Conservation (phyloP, 2,329 filamentous ascomycete species). For the Ramularia collo-cygni region DNA sequence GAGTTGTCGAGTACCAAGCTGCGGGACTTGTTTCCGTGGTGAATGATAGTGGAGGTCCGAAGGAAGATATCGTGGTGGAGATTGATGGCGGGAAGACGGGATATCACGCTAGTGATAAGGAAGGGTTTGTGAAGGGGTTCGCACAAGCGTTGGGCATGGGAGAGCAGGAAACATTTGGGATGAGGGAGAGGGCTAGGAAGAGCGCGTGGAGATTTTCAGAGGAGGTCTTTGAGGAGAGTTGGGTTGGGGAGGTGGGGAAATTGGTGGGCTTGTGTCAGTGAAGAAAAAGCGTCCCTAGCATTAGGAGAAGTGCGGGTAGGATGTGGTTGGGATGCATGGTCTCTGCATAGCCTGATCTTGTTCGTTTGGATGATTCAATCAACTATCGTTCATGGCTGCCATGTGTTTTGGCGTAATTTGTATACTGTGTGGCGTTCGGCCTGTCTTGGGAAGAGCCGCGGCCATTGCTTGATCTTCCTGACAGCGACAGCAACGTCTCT, state of each 20-base stretch:
- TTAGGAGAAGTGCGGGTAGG: too few relatives aligned
- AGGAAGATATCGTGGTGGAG: slow-evolving; percentile 82
- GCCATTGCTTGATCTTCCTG: too few relatives aligned
- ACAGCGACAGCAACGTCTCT: too few relatives aligned
- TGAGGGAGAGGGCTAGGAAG: slow-evolving; percentile 66
- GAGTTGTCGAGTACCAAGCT: slow-evolving; percentile 95
- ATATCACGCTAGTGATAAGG: slow-evolving; percentile 72
- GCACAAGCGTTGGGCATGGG: slow-evolving; percentile 66
- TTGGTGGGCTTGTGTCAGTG: slow-evolving; percentile 46
- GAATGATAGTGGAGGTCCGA: slow-evolving; percentile 87
- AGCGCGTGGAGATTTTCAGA: slow-evolving; percentile 84
- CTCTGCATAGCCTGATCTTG: too few relatives aligned
- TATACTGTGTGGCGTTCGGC: too few relatives aligned
- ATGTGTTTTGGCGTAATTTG: too few relatives aligned
- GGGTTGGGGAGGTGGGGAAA: slow-evolving; percentile 67
- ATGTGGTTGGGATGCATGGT: too few relatives aligned
- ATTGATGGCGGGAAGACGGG: slow-evolving; percentile 75
- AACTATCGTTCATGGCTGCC: too few relatives aligned
- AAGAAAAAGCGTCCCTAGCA: too few relatives aligned
- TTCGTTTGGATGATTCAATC: too few relatives aligned
- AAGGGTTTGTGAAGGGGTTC: slow-evolving; percentile 76
- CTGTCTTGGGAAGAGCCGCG: too few relatives aligned
- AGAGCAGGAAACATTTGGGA: slow-evolving; percentile 58
- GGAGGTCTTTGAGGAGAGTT: slow-evolving; percentile 71
- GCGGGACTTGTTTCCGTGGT: slow-evolving; percentile 90